Conservation (phyloP, 148 eudicot genomes). For the Camellia granthamiana region DNA sequence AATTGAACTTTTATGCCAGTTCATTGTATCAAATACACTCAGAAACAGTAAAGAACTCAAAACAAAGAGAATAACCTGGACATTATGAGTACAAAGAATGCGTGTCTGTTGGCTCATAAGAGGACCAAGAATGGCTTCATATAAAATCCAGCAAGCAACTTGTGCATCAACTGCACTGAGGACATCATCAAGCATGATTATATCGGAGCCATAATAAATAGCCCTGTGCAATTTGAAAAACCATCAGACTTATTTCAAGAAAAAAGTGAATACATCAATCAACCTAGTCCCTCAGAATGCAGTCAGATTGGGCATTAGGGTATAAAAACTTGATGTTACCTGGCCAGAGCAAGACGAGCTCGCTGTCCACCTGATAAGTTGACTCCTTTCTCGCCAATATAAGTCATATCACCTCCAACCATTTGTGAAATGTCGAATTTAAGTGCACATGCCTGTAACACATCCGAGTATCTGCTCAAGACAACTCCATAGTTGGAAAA, state of each 20-base stretch:
- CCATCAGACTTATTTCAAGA: conserved; percentile 10
- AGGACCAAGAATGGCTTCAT: conserved; percentile 77
- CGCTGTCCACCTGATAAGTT: conserved; percentile 96
- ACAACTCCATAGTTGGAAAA: conserved; percentile 9
- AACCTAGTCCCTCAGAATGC: not conserved
- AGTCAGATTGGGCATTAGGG: not conserved
- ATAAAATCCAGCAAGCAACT: conserved; percentile 74
- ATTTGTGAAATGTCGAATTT: conserved; percentile 72
- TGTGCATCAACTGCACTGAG: conserved; percentile 98
- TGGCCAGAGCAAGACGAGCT: conserved; percentile 94
- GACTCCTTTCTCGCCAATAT: conserved; percentile 80
- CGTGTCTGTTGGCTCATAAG: conserved; percentile 65
- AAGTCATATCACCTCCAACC: conserved; percentile 83
- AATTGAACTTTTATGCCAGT: not conserved
- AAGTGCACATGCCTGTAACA: conserved; percentile 73
- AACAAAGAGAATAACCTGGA: conserved; percentile 49
- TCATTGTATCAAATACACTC: not conserved
- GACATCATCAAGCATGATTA: conserved; percentile 81
- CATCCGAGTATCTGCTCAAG: conserved; percentile 60
- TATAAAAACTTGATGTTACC: conserved; percentile 33
- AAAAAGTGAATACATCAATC: not conserved
- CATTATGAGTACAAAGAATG: conserved; percentile 81
- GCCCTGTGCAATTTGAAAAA: conserved; percentile 55
- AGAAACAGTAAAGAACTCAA: not conserved
- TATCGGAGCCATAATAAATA: conserved; percentile 62